Conservation (phyloP, 164 flowering plant genomes). For the Litsea cubeba region DNA sequence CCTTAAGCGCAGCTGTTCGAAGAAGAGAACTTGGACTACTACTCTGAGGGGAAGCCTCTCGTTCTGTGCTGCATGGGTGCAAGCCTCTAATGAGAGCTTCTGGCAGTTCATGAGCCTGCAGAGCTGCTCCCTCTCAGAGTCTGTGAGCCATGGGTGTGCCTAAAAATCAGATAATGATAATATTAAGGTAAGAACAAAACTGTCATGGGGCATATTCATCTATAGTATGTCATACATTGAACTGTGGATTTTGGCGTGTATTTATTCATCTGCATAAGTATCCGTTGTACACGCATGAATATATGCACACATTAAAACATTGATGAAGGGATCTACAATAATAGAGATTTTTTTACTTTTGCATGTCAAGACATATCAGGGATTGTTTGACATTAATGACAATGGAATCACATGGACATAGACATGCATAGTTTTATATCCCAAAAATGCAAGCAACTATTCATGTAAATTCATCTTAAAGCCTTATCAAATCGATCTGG, state of each 20-base stretch:
- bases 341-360: no score
- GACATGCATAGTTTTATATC: no score
- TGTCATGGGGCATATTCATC: background rate
- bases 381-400: no score
- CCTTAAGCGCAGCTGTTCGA: slow-evolving; percentile 61
- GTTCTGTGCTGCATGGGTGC: slow-evolving; percentile 71
- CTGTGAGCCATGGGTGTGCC: slow-evolving; percentile 68
- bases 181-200: background rate
- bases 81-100: slow-evolving; percentile 65
- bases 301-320: background rate
- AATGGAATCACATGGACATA: no score
- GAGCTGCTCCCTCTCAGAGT: slow-evolving; percentile 55
- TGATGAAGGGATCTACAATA: no score
- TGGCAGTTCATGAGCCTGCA: slow-evolving; percentile 72
- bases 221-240: background rate
- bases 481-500: no score
- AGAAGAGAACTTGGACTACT: slow-evolving; percentile 63
- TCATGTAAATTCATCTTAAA: no score
- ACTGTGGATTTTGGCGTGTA: background rate
- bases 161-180: slow-evolving; percentile 13
- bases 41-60: slow-evolving; percentile 65
- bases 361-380: no score
- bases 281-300: background rate
- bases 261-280: background rate
- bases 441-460: no score